Evolutionary conservation across 2,329 filamentous ascomycete genomes (phyloP).

Genomic region (Aspergillaceae sp.): DNA sequence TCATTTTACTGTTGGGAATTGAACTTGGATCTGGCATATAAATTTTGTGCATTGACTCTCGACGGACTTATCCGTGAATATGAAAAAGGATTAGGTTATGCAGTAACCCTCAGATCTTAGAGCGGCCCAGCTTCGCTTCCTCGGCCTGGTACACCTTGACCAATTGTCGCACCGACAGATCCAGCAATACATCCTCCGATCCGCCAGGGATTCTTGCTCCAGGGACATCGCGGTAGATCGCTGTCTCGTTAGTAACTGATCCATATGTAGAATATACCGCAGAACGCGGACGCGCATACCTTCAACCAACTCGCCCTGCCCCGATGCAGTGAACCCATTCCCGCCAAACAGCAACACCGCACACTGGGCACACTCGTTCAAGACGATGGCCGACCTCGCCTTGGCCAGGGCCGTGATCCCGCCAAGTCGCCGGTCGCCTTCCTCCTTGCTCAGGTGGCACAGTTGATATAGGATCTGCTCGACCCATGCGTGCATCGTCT

Average conservation of each 20-base stretch:
- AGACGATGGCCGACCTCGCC: slow-evolving; percentile 61
- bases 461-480: slow-evolving; percentile 64
- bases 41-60: no score
- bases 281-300: slow-evolving; percentile 41
- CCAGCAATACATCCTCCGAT: slow-evolving; percentile 64
- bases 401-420: slow-evolving; percentile 65
- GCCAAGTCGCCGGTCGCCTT: slow-evolving; percentile 49
- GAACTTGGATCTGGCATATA: no score
- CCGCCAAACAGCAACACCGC: slow-evolving; percentile 66
- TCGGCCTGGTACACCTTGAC: slow-evolving; percentile 54
- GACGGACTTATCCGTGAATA: no score
- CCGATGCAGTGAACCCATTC: slow-evolving; percentile 60
- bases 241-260: slow-evolving; percentile 29
- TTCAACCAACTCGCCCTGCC: slow-evolving; percentile 63
- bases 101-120: slow-evolving; percentile 14
- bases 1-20: not conserved
- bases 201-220: slow-evolving; percentile 58
- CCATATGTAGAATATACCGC: not conserved
- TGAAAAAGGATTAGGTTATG: no score
- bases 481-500: slow-evolving; percentile 63
- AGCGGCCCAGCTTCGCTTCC: slow-evolving; percentile 22
- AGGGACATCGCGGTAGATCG: slow-evolving; percentile 56
- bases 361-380: slow-evolving; percentile 62
- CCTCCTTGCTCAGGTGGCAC: slow-evolving; percentile 47
- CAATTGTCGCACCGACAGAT: slow-evolving; percentile 60